Evolutionary conservation across 2,329 filamentous ascomycete species (phyloP).

Genomic region (Colletotrichum abscissum): DNA sequence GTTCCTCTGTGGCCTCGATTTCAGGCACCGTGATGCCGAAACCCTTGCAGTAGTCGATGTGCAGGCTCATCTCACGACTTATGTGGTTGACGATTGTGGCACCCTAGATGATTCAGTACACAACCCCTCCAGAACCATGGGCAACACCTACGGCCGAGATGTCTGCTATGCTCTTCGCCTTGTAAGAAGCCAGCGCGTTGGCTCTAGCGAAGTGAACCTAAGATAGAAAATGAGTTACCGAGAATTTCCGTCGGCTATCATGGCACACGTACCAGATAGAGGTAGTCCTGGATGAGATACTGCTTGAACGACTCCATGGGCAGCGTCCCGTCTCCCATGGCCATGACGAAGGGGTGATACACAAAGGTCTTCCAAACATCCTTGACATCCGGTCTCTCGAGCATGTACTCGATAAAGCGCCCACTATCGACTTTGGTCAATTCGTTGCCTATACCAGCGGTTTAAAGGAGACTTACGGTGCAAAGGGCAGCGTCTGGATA

Average conservation of each 20-base stretch:
- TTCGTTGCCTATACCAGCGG: background rate
- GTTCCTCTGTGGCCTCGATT: slow-evolving; percentile 80
- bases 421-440: slow-evolving; percentile 59
- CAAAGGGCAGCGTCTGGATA: slow-evolving; percentile 73
- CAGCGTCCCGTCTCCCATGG: slow-evolving; percentile 80
- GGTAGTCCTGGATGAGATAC: slow-evolving; percentile 92
- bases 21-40: slow-evolving; percentile 82
- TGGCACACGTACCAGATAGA: slow-evolving; percentile 75
- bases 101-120: slow-evolving; percentile 52
- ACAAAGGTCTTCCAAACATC: slow-evolving; percentile 80
- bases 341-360: slow-evolving; percentile 84
- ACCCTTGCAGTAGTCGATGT: slow-evolving; percentile 82
- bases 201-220: slow-evolving; percentile 89
- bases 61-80: slow-evolving; percentile 81
- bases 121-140: slow-evolving; percentile 38
- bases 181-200: slow-evolving; percentile 87
- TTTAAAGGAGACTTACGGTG: slow-evolving; percentile 59
- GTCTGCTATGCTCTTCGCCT: slow-evolving; percentile 78
- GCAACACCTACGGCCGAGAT: slow-evolving; percentile 71
- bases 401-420: slow-evolving; percentile 84
- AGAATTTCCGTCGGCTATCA: accelerated
- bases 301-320: slow-evolving; percentile 83
- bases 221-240: background rate
- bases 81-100: slow-evolving; percentile 81
- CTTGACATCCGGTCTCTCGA: slow-evolving; percentile 80